Base-by-base conservation (phyloP, 441 rosid genomes). In the Aleurites moluccanus region DNA sequence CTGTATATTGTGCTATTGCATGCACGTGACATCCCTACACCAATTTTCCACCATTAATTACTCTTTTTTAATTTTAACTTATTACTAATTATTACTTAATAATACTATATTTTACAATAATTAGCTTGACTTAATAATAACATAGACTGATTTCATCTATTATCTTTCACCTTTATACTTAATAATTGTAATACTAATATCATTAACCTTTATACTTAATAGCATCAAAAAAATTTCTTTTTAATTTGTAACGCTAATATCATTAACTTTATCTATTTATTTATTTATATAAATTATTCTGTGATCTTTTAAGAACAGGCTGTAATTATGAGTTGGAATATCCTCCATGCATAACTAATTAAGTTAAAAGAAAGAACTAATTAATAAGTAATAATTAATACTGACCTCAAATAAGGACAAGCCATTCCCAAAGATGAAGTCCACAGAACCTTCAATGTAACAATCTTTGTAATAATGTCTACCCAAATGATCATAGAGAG, bases 401-500 rank as follows among this genome's bases (percentile, higher is more conserved):
- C 73, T 72, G 55, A 94, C 99, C 95, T 96, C 99, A 70, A 92
- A 96, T 8, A 92, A 87, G 33, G 99, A 96, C 60, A 96, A 88
- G n/a, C 77, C 97, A 78, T 96, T 96, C 25, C 99, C 99, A 70
- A 93, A 96, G 74, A 96, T 91, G 85, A 96, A 96, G 73, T 96
- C 99, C 23, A 96, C 91, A 0, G 99, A 93, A 18, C 99, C 99
- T 73, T 96, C 96, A 66, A 96, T 85, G 85, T 93, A 96, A 75
- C 99, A 96, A 73, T 93, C 97, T 74, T 93, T 96, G 89, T 93
- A 96, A 79, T 96, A 96, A 79, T 96, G 99, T 76, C 99, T 86
- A 13, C 99, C 99, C 73, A 84, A 6, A 73, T 96, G 97, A 72
- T 96, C 99, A 77, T 96, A 96, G 0, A 96, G 85, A 0, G 99